Base-by-base conservation (phyloP, 768 basidiomycete species). In the Agrocybe praecox region DNA sequence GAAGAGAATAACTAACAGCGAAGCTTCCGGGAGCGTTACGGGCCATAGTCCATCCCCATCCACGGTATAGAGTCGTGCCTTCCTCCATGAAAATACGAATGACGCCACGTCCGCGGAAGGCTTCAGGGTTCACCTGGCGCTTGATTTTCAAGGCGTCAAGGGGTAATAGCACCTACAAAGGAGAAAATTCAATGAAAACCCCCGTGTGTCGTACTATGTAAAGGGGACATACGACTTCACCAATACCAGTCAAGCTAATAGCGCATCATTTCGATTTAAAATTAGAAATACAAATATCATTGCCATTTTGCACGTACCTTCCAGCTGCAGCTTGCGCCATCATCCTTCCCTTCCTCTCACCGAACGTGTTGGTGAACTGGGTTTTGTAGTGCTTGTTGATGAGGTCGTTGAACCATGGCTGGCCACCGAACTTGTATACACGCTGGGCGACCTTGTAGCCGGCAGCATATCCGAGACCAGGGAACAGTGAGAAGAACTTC, bases 1-100 rank as follows among this genome's bases (percentile, higher is more conserved):
- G 42, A 29, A 24, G 32, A 53, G 33, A 21, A 50, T 48, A 3
- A 78, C 91, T 59, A 67, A 96, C 95, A 53, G 96, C 93, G 66
- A 99, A 99, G 51, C 84, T 87, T 11, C 96, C 96, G 0, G 96
- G 96, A 0, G 96, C 96, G 65, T 99, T 99, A 52, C 96, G 86
- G 2, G 95, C 96, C 83, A 97, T 89, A 21, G 96, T 98, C 96
- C 96, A 98, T 45, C 96, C 96, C 94, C 96, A 97, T 24, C 96
- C 96, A 60, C 95, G 88, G 75, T 99, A 99, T 33, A 99, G 83
- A 1, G 90, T 84, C 9, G 90, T 84, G 55, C 95, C 94, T 69
- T 98, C 96, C 63, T 99, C 96, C 69, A 85, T 72, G 72, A 99
- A 85, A 64, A 99, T 94, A 52, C 90, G 89, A 53, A 97, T 60